These are phyloP conservation scores for Centrapalus pauciflorus DNA, from an alignment of 129 eudicot genomes.

Conservation along the genomic window DNA sequence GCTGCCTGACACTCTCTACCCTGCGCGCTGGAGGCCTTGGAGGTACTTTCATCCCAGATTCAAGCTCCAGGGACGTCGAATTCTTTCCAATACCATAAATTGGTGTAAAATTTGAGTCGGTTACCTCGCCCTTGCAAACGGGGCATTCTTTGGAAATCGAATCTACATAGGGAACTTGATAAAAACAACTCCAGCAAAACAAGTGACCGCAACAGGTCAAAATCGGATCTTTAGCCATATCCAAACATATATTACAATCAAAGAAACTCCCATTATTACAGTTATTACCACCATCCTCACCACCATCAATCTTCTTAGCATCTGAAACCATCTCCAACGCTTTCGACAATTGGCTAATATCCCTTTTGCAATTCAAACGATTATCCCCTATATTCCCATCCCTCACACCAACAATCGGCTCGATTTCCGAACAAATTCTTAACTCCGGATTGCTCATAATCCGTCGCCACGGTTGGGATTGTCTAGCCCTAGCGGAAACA, in stretches of 20 bases:
- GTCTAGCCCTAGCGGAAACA: conserved; percentile 38
- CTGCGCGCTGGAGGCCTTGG: conserved; percentile 53
- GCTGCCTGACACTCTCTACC: conserved; percentile 45
- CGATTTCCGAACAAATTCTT: neutral
- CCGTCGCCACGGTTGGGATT: conserved; percentile 36
- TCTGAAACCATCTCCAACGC: conserved; percentile 50
- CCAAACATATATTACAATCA: conserved; percentile 53
- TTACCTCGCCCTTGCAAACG: conserved; percentile 59
- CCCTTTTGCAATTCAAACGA: conserved; percentile 33
- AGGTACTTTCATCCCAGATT: conserved; percentile 35
- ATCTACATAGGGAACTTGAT: conserved; percentile 37
- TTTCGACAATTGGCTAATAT: conserved; percentile 36
- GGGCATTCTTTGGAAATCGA: conserved; percentile 51
- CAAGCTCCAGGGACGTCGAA: conserved; percentile 9
- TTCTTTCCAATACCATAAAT: conserved; percentile 45
- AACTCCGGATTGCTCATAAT: conserved; percentile 5
- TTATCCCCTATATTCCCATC: neutral
- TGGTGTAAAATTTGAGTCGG: conserved; percentile 42
- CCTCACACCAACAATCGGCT: neutral
- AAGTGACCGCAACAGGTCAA: conserved; percentile 70
- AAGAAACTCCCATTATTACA: conserved; percentile 22
- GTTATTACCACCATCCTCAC: neutral
- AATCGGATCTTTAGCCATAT: conserved; percentile 39
- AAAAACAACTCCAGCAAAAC: conserved; percentile 62
- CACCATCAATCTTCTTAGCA: conserved; percentile 6